Percentiles rank a stretch among this genome's conserved stretches.
Conservation (phyloP, 2,329 filamentous ascomycete genomes). For the Xylariaceae sp. region DNA sequence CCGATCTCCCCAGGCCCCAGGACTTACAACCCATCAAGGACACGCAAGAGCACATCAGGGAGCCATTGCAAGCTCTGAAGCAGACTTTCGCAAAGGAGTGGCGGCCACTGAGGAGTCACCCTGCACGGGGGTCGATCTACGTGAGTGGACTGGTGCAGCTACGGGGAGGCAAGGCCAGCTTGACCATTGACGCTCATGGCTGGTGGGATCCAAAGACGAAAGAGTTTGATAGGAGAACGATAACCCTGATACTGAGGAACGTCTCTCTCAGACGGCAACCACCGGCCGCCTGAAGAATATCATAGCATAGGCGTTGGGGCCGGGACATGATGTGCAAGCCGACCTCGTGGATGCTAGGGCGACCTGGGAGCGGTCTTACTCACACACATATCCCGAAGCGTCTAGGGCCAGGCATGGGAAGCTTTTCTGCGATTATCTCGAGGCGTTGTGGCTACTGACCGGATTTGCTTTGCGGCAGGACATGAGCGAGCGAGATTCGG, state of each 20-base stretch:
- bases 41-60: slow-evolving; percentile 18
- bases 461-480: too few species aligned
- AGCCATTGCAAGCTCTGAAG: slow-evolving; percentile 26
- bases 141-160: slow-evolving; percentile 50
- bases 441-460: too few species aligned
- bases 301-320: too few species aligned
- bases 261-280: too few species aligned
- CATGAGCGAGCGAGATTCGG: too few species aligned
- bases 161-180: slow-evolving; percentile 34
- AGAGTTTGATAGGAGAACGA: slow-evolving; percentile 29
- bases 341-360: too few species aligned
- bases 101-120: slow-evolving; percentile 33
- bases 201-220: slow-evolving; percentile 51
- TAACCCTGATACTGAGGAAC: slow-evolving; percentile 2
- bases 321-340: too few species aligned
- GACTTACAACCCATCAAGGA: slow-evolving; percentile 25
- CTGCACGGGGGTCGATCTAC: slow-evolving; percentile 43
- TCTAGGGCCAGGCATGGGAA: too few species aligned
- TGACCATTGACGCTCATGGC: slow-evolving; percentile 44
- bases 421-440: too few species aligned
- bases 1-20: slow-evolving; percentile 13
- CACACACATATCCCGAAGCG: too few species aligned
- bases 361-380: too few species aligned
- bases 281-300: too few species aligned
- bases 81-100: slow-evolving; percentile 37